Percentiles rank a stretch among this genome's conserved stretches.
Evolutionary conservation across 2,329 filamentous ascomycete genomes (phyloP).

Genomic region (Xylaria sp.): DNA sequence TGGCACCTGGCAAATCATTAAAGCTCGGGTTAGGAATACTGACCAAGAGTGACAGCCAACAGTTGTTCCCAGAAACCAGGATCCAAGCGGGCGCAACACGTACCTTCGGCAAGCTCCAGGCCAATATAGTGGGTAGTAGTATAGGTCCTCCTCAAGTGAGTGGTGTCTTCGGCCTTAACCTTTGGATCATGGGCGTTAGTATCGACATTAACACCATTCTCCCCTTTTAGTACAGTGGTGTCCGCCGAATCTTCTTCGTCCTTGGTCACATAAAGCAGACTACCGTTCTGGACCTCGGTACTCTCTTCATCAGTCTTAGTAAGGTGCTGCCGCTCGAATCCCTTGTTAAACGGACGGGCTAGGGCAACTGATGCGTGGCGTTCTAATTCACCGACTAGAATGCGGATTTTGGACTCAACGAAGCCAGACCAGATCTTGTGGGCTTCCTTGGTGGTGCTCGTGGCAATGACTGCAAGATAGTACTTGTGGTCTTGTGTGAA

Average conservation of each 20-base stretch:
- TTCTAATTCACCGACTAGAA: conserved; percentile 86
- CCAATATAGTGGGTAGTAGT: conserved; percentile 97
- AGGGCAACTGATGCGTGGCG: conserved; percentile 81
- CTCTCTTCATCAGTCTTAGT: conserved; percentile 67
- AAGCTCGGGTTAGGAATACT: conserved; percentile 46
- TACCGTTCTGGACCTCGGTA: conserved; percentile 66
- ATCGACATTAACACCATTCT: conserved; percentile 36
- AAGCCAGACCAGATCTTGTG: conserved; percentile 90
- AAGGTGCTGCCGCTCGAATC: conserved; percentile 83
- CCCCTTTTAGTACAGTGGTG: conserved; percentile 43
- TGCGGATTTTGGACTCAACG: conserved; percentile 91
- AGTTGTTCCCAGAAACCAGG: background rate
- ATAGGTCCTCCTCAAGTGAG: conserved; percentile 66
- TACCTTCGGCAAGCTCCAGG: conserved; percentile 80
- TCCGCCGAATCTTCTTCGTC: conserved; percentile 40
- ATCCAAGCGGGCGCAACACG: conserved; percentile 47
- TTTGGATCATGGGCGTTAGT: conserved; percentile 32
- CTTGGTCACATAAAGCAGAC: conserved; percentile 58
- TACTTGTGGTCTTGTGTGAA: conserved; percentile 96
- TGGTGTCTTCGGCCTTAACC: conserved; percentile 43
- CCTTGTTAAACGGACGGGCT: conserved; percentile 92
- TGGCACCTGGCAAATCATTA: conserved; percentile 65
- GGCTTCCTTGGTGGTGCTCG: conserved; percentile 83
- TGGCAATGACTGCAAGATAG: conserved; percentile 88
- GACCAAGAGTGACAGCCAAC: conserved; percentile 35